phyloP scores from a whole-genome alignment of 441 rosid species.

The Theobroma grandiflorum region DNA sequence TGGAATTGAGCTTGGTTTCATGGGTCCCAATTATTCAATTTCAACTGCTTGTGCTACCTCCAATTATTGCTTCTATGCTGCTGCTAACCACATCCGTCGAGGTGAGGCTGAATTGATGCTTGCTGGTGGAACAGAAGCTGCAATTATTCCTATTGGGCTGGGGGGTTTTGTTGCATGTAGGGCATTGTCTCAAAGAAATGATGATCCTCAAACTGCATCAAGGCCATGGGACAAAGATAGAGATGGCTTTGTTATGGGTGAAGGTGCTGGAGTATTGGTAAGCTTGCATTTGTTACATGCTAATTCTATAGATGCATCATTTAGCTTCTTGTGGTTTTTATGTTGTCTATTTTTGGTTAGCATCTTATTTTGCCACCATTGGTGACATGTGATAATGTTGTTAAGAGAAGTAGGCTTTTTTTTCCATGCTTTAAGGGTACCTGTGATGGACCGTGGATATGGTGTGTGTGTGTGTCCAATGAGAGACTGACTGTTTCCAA shows the following conservation, averaged over 20 bases:
- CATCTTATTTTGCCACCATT: not conserved
- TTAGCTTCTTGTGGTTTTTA: slow-evolving; percentile 7
- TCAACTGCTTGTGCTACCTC: slow-evolving; percentile 99
- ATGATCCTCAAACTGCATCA: slow-evolving; percentile 94
- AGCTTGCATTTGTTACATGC: slow-evolving; percentile 35
- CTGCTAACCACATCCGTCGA: slow-evolving; percentile 96
- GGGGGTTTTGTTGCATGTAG: slow-evolving; percentile 98
- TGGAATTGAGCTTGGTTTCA: slow-evolving; percentile 90
- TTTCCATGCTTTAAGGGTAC: not conserved
- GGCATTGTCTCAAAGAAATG: slow-evolving; percentile 95
- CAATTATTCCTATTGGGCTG: slow-evolving; percentile 92
- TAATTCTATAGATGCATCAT: not conserved
- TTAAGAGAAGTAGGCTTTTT: not conserved
- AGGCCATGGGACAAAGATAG: slow-evolving; percentile 97
- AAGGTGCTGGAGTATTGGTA: slow-evolving; percentile 99
- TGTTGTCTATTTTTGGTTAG: not conserved
- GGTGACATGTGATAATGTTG: not conserved
- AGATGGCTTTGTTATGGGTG: slow-evolving; percentile 99
- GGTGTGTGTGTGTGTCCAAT: not conserved
- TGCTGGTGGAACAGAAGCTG: slow-evolving; percentile 99
- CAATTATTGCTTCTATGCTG: slow-evolving; percentile 95
- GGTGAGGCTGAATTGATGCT: slow-evolving; percentile 98
- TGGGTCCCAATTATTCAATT: slow-evolving; percentile 98
- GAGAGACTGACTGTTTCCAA: not conserved
- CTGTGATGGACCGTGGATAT: not conserved